Conservation (phyloP, 495 filamentous ascomycete genomes). For the Cercophora samala region DNA sequence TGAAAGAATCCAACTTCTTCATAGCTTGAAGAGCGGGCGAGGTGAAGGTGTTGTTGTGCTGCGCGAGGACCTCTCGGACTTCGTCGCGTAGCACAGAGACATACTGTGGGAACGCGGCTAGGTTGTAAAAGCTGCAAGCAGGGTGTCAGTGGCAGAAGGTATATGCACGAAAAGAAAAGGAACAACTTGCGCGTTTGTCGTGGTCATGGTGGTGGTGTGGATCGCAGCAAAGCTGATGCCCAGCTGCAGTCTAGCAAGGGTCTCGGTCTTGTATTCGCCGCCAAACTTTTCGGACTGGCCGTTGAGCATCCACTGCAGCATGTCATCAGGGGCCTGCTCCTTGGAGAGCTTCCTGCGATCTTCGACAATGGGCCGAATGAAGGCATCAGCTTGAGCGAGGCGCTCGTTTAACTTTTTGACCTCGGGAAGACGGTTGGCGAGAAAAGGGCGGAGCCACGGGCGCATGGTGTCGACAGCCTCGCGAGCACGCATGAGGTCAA, state of each 20-base stretch:
- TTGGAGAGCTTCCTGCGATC: constrained; percentile 20
- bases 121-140: constrained; percentile 32
- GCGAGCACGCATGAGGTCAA: constrained; percentile 42
- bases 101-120: constrained; percentile 44
- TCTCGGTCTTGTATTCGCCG: constrained; percentile 20
- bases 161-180: background rate
- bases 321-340: constrained; percentile 35
- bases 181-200: constrained; percentile 11
- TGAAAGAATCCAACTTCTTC: constrained; percentile 38
- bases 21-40: constrained; percentile 31
- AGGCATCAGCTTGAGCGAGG: constrained; percentile 27
- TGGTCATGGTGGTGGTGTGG: constrained; percentile 36
- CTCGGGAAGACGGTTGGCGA: constrained; percentile 33
- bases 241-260: constrained; percentile 37
- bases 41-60: constrained; percentile 30
- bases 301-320: constrained; percentile 41
- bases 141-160: too few species aligned
- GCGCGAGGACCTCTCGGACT: constrained; percentile 35
- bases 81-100: constrained; percentile 52
- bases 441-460: constrained; percentile 32
- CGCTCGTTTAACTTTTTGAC: constrained; percentile 31
- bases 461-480: constrained; percentile 30
- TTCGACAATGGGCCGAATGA: constrained; percentile 33
- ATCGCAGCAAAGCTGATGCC: constrained; percentile 49
- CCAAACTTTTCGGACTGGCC: constrained; percentile 20